These are phyloP conservation scores for Botryobasidium botryosum DNA, from an alignment of 768 basidiomycete genomes.

Conservation along the genomic window DNA sequence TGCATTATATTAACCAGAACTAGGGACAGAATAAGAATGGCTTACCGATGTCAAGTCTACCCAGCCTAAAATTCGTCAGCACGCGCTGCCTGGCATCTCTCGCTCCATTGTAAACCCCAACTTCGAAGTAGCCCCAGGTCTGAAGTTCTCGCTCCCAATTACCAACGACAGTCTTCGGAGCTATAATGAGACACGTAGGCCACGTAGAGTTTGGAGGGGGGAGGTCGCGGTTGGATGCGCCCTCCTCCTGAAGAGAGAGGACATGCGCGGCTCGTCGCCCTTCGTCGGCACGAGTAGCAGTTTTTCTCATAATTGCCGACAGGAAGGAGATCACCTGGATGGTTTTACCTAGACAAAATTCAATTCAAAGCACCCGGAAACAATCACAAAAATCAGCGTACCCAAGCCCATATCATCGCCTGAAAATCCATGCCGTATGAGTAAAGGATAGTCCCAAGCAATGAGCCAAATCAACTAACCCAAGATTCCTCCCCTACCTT, in stretches of 20 bases:
- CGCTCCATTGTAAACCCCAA: conserved; percentile 47
- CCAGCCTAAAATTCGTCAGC: conserved; percentile 57
- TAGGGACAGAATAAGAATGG: conserved; percentile 6
- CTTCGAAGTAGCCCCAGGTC: conserved; percentile 90
- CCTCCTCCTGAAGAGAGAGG: conserved; percentile 42
- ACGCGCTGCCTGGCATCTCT: conserved; percentile 37
- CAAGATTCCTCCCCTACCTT: conserved; percentile 59
- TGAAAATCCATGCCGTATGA: background rate
- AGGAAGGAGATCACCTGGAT: conserved; percentile 85
- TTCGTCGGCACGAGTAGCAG: conserved; percentile 44
- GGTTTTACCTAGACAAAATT: conserved; percentile 52
- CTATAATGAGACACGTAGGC: conserved; percentile 78
- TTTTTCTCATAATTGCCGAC: conserved; percentile 81
- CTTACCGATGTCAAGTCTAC: conserved; percentile 71
- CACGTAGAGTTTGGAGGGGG: conserved; percentile 57
- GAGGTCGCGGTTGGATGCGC: conserved; percentile 28
- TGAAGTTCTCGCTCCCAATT: conserved; percentile 88
- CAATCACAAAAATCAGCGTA: conserved; percentile 10
- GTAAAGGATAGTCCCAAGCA: background rate
- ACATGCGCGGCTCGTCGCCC: conserved; percentile 49
- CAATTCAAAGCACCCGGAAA: conserved; percentile 10
- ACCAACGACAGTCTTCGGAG: conserved; percentile 63
- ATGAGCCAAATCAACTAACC: conserved; percentile 25
- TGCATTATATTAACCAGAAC: background rate
- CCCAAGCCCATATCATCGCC: conserved; percentile 85